These are phyloP conservation scores for Chlorella sp. DNA, from an alignment of 139 green algal species.

Conservation along the genomic window DNA sequence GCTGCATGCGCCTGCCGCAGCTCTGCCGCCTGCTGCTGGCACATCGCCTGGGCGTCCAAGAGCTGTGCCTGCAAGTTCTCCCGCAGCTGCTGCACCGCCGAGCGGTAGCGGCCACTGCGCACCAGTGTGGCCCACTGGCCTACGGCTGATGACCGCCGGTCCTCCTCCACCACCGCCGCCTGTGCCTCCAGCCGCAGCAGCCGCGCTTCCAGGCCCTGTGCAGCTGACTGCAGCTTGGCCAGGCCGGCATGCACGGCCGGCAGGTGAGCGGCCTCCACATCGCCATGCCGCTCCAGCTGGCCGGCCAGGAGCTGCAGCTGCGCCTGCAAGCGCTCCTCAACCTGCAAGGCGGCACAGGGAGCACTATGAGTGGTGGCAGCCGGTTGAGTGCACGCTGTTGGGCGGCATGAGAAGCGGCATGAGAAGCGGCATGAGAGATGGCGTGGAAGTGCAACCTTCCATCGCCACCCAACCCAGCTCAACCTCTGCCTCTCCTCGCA, in stretches of 20 bases:
- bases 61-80: slow-evolving; percentile 22
- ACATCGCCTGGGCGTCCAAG: slow-evolving; percentile 17
- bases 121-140: slow-evolving; percentile 16
- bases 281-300: not conserved
- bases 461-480: too few relatives aligned
- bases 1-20: not conserved
- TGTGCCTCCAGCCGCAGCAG: slow-evolving; percentile 31
- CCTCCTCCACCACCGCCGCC: slow-evolving; percentile 2
- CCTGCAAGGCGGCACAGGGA: not conserved
- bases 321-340: not conserved
- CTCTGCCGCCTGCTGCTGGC: slow-evolving; percentile 23
- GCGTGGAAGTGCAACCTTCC: too few relatives aligned
- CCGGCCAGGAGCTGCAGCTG: not conserved
- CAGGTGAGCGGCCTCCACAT: not conserved
- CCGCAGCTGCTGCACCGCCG: slow-evolving; percentile 14
- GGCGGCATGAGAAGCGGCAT: too few relatives aligned
- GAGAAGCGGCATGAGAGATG: too few relatives aligned
- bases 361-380: not conserved
- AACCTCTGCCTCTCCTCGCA: not conserved
- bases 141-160: not conserved
- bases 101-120: not conserved
- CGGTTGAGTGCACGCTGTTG: too few relatives aligned
- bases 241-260: not conserved
- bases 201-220: slow-evolving; percentile 8
- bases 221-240: not conserved